Conservation (phyloP, 495 filamentous ascomycete genomes). For the Lasiosphaeris hirsuta region DNA sequence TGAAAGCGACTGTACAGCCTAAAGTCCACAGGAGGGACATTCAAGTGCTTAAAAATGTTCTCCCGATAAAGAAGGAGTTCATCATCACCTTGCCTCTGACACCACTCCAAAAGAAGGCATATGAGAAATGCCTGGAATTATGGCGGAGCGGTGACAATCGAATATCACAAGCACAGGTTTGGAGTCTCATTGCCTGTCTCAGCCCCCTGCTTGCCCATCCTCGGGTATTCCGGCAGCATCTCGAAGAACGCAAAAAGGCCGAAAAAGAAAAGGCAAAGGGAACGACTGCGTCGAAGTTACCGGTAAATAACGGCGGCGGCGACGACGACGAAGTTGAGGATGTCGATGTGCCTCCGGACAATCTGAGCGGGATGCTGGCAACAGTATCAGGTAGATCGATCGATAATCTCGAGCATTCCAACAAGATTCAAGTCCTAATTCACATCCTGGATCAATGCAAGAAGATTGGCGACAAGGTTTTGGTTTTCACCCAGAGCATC, state of each 20-base stretch:
- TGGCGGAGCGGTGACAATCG: constrained; percentile 4
- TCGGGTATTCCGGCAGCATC: constrained; percentile 54
- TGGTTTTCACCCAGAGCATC: constrained; percentile 78
- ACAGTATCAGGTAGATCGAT: constrained; percentile 26
- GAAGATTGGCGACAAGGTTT: constrained; percentile 61
- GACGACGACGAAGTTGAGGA: constrained; percentile 26
- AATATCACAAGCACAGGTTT: constrained; percentile 7
- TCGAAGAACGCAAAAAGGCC: constrained; percentile 28
- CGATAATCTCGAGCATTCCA: constrained; percentile 46
- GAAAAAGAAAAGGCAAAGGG: too few species aligned
- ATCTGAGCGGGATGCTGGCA: constrained; percentile 32
- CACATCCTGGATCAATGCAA: constrained; percentile 63
- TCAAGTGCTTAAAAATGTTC: constrained; percentile 56
- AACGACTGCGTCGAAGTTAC: not conserved
- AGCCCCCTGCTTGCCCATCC: constrained; percentile 76
- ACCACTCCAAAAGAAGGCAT: constrained; percentile 58
- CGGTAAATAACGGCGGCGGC: constrained; percentile 5
- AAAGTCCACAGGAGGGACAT: constrained; percentile 78
- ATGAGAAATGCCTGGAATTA: constrained; percentile 54
- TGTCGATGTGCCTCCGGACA: constrained; percentile 24
- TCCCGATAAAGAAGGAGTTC: constrained; percentile 78
- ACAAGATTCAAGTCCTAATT: constrained; percentile 63
- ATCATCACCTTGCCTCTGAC: constrained; percentile 71
- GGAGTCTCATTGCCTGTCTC: constrained; percentile 46
- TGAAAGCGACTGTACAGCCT: constrained; percentile 68